These are phyloP conservation scores for Didymosphaeria variabile DNA, from an alignment of 2,329 filamentous ascomycete genomes.

Conservation along the genomic window DNA sequence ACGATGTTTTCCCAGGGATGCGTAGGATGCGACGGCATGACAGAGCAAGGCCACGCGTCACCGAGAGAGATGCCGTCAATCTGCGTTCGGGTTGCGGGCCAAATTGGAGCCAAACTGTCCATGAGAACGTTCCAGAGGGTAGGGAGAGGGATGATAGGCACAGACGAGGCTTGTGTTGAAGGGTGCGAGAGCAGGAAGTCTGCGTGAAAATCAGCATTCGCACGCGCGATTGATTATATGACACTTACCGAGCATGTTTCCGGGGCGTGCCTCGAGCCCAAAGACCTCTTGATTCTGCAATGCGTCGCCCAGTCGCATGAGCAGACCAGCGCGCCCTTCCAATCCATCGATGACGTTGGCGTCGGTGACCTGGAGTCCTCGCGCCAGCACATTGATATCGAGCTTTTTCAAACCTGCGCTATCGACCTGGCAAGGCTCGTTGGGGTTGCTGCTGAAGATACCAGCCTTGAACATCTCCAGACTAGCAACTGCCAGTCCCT, in stretches of 20 bases:
- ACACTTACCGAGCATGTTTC: constrained; percentile 85
- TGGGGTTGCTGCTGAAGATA: constrained; percentile 82
- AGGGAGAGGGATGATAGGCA: constrained; percentile 84
- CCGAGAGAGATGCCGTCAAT: constrained; percentile 88
- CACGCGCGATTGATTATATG: constrained; percentile 18
- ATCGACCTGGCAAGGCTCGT: constrained; percentile 89
- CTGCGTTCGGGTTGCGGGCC: constrained; percentile 85
- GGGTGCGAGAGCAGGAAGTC: constrained; percentile 94
- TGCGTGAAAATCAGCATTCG: constrained; percentile 49
- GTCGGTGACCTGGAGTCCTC: constrained; percentile 83
- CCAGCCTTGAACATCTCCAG: constrained; percentile 95
- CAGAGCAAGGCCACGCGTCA: constrained; percentile 90
- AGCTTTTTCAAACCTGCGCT: constrained; percentile 78
- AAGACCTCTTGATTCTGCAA: constrained; percentile 85
- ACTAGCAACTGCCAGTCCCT: constrained; percentile 81
- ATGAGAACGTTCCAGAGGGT: constrained; percentile 92
- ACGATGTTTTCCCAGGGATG: constrained; percentile 82
- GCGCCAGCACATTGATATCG: constrained; percentile 77
- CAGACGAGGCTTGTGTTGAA: constrained; percentile 85
- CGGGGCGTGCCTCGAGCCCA: constrained; percentile 82
- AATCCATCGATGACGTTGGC: constrained; percentile 84
- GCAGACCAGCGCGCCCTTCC: constrained; percentile 81
- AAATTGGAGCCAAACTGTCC: constrained; percentile 85
- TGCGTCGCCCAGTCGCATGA: constrained; percentile 78
- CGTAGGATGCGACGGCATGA: constrained; percentile 78